Evolutionary conservation across 805 yeast species (phyloP), one percentile per base, ranked within the genome.

Genomic region (Saturnispora silvae): DNA sequence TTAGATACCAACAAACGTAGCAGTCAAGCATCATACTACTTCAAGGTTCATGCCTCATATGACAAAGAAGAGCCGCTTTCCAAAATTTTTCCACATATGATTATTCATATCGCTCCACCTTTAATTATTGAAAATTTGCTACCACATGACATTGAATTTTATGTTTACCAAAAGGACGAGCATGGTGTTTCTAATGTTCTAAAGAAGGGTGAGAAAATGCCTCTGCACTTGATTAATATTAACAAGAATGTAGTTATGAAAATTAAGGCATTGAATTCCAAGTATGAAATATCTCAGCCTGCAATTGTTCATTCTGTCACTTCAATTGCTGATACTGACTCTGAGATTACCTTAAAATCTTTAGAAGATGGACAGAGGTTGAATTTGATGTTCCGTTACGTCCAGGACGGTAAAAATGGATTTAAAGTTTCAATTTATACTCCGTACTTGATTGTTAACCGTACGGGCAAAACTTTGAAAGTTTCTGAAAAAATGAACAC

Each of bases 391-490:
- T 61, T 92, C 5, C 77, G 75, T 42, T 89, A 86, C 53, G 67
- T 69, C 32, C 64, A 63, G 16, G 59, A 65, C 16, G 66, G 63
- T 10, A 65, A 67, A 0, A 68, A 80, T 3, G 82, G 85, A 22
- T 62, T 77, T 44, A 70, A 74, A 44, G 69, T 85, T 2, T 70
- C 72, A 10, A 65, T 92, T n/a, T 85, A 75, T 51, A 64, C 95
- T 0, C 96, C 96, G 0, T 92, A 89, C 51, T 65, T 92, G 31
- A 61, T 92, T 14, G 63, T 87, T 44, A 94, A 92, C 56, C 67
- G 81, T 49, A 84, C 95, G 0, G 87, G 82, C 2, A 70, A 68
- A 42, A 74, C 74, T 45, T 44, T 92, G 11, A 66, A 63, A 33
- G 56, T 86, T 42, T 78, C 73, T 35, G 77, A 77, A 24, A 65